Conservation (phyloP, 2,329 filamentous ascomycete genomes). For the Penicillium aurantiogriseum region DNA sequence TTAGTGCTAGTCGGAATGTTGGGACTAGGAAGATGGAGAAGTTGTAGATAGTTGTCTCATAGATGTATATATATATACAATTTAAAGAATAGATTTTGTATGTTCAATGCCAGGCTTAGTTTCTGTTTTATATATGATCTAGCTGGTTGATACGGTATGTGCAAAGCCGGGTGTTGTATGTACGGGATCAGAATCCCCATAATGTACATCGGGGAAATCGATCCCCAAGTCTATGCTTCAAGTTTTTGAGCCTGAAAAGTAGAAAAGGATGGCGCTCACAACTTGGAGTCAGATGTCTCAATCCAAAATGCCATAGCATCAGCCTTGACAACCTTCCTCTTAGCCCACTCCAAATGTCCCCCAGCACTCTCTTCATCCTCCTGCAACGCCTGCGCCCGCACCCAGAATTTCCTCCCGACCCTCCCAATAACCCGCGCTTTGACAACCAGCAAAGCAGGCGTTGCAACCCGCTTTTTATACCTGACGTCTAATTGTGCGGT, state of each 20-base stretch:
- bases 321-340: conserved; percentile 35
- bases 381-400: conserved; percentile 41
- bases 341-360: conserved; percentile 34
- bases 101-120: background rate
- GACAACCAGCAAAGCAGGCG: conserved; percentile 39
- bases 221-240: background rate
- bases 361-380: conserved; percentile 32
- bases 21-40: conserved; percentile 42
- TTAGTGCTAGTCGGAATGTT: conserved; percentile 64
- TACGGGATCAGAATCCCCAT: background rate
- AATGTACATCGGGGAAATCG: background rate
- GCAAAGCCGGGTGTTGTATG: background rate
- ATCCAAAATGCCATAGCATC: conserved; percentile 46
- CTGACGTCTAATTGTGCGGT: conserved; percentile 44
- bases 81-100: background rate
- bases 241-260: background rate
- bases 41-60: conserved; percentile 15
- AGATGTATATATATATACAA: background rate
- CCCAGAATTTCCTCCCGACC: conserved; percentile 43
- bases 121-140: background rate
- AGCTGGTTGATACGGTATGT: background rate
- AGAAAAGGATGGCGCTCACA: conserved; percentile 16
- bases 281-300: conserved; percentile 29
- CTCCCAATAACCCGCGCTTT: conserved; percentile 37
- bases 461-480: conserved; percentile 39